Base-by-base conservation (phyloP, 768 basidiomycete genomes). In the Tylopilus felleus region DNA sequence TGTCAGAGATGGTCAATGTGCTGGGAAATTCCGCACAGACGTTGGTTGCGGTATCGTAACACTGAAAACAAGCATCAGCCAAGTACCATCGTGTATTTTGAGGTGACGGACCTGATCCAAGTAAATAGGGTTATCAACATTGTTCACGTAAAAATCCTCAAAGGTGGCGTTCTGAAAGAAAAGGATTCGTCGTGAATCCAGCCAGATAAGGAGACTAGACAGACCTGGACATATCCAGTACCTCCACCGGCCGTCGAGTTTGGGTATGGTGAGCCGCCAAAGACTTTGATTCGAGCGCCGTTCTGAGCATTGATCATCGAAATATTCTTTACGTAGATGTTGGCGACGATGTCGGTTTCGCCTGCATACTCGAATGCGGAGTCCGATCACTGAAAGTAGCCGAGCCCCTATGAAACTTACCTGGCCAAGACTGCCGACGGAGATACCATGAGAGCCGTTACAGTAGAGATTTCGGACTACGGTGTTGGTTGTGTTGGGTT, bases 221-320 rank as follows among this genome's bases (percentile, higher is more conserved):
- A 50, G 44, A 68, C 77, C 69, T 58, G 64, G 36, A 77, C 77
- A 46, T 70, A 75, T 14, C 77, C 76, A 4, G 62, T 66, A 13
- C 77, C 78, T 29, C 78, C 78, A 22, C 78, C 78, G 9, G 70
- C 59, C 3, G 73, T 73, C 61, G 50, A 68, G 53, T 71, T 61
- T 2, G 76, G 66, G 49, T 69, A 63, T 7, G 77, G 74, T 25
- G 70, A 72, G 0, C 77, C 79, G 5, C 75, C 76, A 55, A 78
- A 80, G 5, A 75, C 75, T 63, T 80, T 80, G 69, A 80, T 79
- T n/a, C 77, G 73, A 0, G 77, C 78, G 2, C 77, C 79, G 53
- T 80, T 78, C 58, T 77, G 66, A 3, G 76, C 74, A 42, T 79
- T 75, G 23, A 70, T 57, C 74, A 79, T 77, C 22, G 70, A 67